Conservation (phyloP, 768 basidiomycete genomes). For the Boletales sp. region DNA sequence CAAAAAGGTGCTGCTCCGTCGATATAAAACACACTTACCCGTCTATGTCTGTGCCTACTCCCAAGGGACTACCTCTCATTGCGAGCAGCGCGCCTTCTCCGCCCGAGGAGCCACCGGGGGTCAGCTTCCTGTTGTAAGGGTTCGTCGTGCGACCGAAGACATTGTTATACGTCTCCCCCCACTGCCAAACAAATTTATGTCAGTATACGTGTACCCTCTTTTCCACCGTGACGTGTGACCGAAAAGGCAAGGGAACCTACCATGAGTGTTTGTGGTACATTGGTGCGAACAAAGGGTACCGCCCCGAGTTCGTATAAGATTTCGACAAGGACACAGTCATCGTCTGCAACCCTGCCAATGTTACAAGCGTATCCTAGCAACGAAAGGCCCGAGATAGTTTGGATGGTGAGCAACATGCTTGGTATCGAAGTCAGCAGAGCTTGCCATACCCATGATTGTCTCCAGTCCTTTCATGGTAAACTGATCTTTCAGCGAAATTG, state of each 20-base stretch:
- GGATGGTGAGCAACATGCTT: not conserved
- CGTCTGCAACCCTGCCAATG: slow-evolving; percentile 54
- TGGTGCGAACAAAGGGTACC: slow-evolving; percentile 70
- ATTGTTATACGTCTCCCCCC: slow-evolving; percentile 76
- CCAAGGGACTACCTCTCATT: slow-evolving; percentile 44
- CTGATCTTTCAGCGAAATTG: slow-evolving; percentile 42
- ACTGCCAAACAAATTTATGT: slow-evolving; percentile 50
- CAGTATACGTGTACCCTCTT: too few relatives aligned
- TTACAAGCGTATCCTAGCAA: slow-evolving; percentile 44
- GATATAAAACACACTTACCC: slow-evolving; percentile 41
- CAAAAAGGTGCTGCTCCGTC: not conserved
- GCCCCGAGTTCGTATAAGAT: slow-evolving; percentile 66
- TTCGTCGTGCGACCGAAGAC: slow-evolving; percentile 80
- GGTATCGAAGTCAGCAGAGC: not conserved
- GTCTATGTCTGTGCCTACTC: slow-evolving; percentile 80
- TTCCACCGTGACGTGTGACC: too few relatives aligned
- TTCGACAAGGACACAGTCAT: slow-evolving; percentile 64
- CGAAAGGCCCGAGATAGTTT: too few relatives aligned
- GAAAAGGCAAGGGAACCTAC: slow-evolving; percentile 29
- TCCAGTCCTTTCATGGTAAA: slow-evolving; percentile 61
- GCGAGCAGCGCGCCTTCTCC: slow-evolving; percentile 81
- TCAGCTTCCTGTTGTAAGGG: slow-evolving; percentile 69
- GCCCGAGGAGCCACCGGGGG: slow-evolving; percentile 80
- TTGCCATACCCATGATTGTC: slow-evolving; percentile 47
- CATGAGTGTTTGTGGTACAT: slow-evolving; percentile 77